These are phyloP conservation scores for Rhamnella rubrinervis DNA, from an alignment of 331 rosid species.

Conservation along the genomic window DNA sequence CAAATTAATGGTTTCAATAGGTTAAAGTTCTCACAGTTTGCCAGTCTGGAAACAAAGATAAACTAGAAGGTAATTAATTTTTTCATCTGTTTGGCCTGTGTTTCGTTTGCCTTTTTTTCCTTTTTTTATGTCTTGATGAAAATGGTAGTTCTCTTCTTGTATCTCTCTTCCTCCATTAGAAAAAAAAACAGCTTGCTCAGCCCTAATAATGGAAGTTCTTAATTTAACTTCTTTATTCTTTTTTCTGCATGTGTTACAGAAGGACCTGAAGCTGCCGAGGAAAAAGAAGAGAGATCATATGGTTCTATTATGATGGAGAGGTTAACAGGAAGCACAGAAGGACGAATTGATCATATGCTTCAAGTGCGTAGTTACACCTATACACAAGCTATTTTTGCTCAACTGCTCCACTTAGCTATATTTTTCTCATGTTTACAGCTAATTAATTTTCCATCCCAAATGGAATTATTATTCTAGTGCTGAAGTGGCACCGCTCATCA, in stretches of 20 bases:
- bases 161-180: background rate
- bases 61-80: conserved; percentile 50
- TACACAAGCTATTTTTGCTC: background rate
- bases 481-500: no score
- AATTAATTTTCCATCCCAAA: no score
- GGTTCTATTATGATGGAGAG: conserved; percentile 83
- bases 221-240: background rate
- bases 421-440: no score
- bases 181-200: no score
- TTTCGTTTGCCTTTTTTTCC: background rate
- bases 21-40: conserved; percentile 79
- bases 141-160: conserved; percentile 18
- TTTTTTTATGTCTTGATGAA: background rate
- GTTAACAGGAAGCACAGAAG: conserved; percentile 71
- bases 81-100: background rate
- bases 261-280: conserved; percentile 52
- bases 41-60: conserved; percentile 55
- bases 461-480: no score
- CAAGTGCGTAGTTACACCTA: conserved; percentile 53
- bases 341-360: conserved; percentile 91
- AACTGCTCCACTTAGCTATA: no score
- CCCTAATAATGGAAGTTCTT: background rate
- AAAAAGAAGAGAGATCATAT: conserved; percentile 58
- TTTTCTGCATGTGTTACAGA: conserved; percentile 24
- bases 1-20: conserved; percentile 41